These are phyloP conservation scores for Plicaturopsis crispa DNA, from an alignment of 768 basidiomycete genomes.

Conservation along the genomic window DNA sequence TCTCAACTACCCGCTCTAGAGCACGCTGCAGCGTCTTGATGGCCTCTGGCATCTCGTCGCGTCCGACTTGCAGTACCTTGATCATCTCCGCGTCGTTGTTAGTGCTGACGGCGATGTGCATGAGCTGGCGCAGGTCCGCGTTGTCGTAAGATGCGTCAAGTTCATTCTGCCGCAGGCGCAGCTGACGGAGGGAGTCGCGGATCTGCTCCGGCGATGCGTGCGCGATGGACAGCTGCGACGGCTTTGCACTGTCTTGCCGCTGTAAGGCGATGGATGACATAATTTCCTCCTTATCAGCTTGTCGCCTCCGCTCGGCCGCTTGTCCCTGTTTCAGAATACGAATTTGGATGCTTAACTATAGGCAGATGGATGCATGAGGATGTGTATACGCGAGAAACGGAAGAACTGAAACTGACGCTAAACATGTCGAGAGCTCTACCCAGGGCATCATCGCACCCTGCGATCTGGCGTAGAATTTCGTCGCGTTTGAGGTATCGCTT, in stretches of 20 bases:
- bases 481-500: constrained; percentile 73
- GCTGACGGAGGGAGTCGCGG: constrained; percentile 13
- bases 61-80: constrained; percentile 49
- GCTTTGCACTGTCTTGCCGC: too few relatives aligned
- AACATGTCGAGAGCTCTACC: constrained; percentile 52
- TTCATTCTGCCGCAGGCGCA: constrained; percentile 31
- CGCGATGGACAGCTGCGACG: too few relatives aligned
- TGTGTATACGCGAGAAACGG: constrained; percentile 5
- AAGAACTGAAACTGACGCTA: constrained; percentile 26
- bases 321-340: constrained; percentile 47
- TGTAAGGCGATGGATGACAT: too few relatives aligned
- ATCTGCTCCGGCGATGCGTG: constrained; percentile 8
- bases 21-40: constrained; percentile 73
- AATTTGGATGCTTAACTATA: constrained; percentile 39
- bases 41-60: constrained; percentile 72
- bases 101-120: constrained; percentile 48
- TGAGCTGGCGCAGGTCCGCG: constrained; percentile 46
- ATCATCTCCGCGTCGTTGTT: constrained; percentile 61
- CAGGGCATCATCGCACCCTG: constrained; percentile 42
- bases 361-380: constrained; percentile 14
- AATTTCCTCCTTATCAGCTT: too few relatives aligned
- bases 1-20: constrained; percentile 39
- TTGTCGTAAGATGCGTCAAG: constrained; percentile 45
- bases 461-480: constrained; percentile 51
- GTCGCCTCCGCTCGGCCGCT: too few relatives aligned